Evolutionary conservation across 202 grass and related monocot species (phyloP).

Genomic region (Bolboschoenoplectus hybrid): DNA sequence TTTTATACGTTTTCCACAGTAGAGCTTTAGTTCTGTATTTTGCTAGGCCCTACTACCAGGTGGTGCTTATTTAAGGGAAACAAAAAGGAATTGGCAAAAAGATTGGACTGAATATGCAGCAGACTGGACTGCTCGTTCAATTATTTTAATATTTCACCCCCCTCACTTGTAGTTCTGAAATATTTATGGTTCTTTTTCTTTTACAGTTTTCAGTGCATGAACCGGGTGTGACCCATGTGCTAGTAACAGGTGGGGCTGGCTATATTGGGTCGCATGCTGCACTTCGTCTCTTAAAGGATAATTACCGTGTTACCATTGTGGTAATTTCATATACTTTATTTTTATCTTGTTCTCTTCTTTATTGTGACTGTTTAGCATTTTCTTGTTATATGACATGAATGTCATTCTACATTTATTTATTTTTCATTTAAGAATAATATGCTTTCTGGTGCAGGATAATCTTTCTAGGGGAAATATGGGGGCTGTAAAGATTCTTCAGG

Average conservation of each 20-base stretch:
- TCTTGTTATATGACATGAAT: neutral
- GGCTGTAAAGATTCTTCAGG: conserved; percentile 81
- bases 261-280: conserved; percentile 97
- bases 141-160: no score
- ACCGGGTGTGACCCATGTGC: conserved; percentile 83
- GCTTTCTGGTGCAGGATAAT: conserved; percentile 72
- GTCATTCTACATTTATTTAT: conserved; percentile 33
- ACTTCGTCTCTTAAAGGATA: conserved; percentile 86
- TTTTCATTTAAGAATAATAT: conserved; percentile 35
- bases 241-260: conserved; percentile 95
- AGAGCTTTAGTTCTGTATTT: conserved; percentile 18
- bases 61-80: neutral
- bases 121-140: neutral
- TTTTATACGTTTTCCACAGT: neutral
- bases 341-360: conserved; percentile 4
- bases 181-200: conserved; percentile 10
- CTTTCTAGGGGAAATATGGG: conserved; percentile 95
- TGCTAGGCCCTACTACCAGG: neutral
- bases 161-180: conserved; percentile 40
- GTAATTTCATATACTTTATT: conserved; percentile 62
- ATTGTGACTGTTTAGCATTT: neutral
- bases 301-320: conserved; percentile 97
- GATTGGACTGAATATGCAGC: neutral
- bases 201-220: conserved; percentile 95
- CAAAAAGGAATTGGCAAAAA: conserved; percentile 8